These are phyloP conservation scores for Catharanthus roseus DNA, from an alignment of 257 asterid genomes.

Conservation along the genomic window DNA sequence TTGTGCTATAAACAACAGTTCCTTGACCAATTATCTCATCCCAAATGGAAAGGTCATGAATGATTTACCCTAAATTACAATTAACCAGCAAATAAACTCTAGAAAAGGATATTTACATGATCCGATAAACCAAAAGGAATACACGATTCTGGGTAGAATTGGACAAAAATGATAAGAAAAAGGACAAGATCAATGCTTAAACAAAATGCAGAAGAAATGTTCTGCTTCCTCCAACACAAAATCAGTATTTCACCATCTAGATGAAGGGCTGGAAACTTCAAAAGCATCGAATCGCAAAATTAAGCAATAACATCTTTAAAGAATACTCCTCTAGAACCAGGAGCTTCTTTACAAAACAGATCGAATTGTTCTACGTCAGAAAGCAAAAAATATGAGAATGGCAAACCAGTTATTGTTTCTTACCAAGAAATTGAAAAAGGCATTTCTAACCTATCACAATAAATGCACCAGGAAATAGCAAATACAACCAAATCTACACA, in stretches of 20 bases:
- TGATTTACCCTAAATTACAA: not conserved
- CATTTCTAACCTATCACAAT: slow-evolving; percentile 13
- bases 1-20: not conserved
- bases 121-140: not conserved
- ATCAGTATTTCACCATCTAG: not conserved
- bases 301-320: slow-evolving; percentile 13
- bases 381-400: slow-evolving; percentile 17
- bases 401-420: slow-evolving; percentile 16
- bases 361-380: slow-evolving; percentile 24
- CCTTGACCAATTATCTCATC: not conserved
- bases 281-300: slow-evolving; percentile 1
- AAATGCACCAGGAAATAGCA: slow-evolving; percentile 14
- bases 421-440: slow-evolving; percentile 21
- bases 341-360: slow-evolving; percentile 14
- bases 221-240: not conserved
- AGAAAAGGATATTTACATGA: not conserved
- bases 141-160: not conserved
- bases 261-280: not conserved
- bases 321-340: slow-evolving; percentile 13
- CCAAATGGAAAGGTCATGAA: not conserved
- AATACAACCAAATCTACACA: slow-evolving; percentile 16
- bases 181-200: not conserved
- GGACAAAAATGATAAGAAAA: not conserved
- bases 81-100: not conserved
- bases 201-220: not conserved